Evolutionary conservation across 805 yeast genomes (phyloP), one percentile per base, ranked within the genome.

Genomic region (Pichia paraexigua): DNA sequence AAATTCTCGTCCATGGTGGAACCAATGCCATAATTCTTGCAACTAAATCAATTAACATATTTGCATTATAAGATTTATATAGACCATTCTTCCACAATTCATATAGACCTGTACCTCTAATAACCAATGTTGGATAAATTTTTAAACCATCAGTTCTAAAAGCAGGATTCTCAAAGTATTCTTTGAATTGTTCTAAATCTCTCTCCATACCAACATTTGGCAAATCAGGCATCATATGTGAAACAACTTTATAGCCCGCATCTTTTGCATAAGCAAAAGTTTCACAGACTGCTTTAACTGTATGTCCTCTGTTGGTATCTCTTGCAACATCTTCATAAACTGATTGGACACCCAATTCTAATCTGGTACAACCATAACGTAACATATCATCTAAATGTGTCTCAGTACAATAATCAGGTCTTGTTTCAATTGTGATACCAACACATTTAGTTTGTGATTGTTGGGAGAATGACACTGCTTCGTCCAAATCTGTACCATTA

Each of bases 181-280:
- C 99, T 62, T 85, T 81, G 65, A 94, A 94, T 71, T 94, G 99
- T 63, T 90, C 96, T 53, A 92, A 72, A 66, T 94, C 99, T 66
- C 99, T 80, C 70, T 94, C 99, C 96, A 92, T 88, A 20, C 98
- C 99, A 53, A 94, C 97, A 63, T 94, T 94, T 18, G 99, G 99
- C 61, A 94, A 75, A 73, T 94, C 99, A 17, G 99, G 99, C 99
- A 94, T 94, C 99, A 94, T 94, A 71, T 94, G 99, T 58, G 95
- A 83, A 24, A 94, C 99, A 49, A 94, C 96, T 66, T 94, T 94
- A 70, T 91, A 94, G 15, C 99, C 99, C 1, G 99, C 92, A 69
- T 94, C 99, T 66, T 94, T 94, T n/a, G 98, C 95, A 45, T 86
- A 80, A 1, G 88, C 87, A 72, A 94, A 94, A 0, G 98, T 94